Percentiles rank a stretch among this genome's conserved stretches.
Evolutionary conservation across 345 rosid genomes (phyloP).

Genomic region (Xanthoceras sorbifolium): DNA sequence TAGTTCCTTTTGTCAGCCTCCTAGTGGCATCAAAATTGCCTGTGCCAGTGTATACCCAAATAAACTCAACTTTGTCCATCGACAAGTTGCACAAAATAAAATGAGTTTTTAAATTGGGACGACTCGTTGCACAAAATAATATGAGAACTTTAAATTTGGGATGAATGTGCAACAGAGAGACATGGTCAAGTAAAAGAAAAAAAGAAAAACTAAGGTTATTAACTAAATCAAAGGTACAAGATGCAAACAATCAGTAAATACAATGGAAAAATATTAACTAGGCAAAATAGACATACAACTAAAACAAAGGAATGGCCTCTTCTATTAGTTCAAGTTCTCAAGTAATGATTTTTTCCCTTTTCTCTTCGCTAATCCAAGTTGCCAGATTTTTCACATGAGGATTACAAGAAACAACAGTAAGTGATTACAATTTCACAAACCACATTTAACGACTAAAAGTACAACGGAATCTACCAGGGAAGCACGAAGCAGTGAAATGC

Average conservation of each 20-base stretch:
- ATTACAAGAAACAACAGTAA: slow-evolving; percentile 30
- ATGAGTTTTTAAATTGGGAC: too few species aligned
- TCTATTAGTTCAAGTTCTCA: background rate
- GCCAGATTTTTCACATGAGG: slow-evolving; percentile 19
- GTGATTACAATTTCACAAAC: slow-evolving; percentile 22
- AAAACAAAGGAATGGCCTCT: slow-evolving; percentile 15
- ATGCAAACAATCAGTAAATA: background rate
- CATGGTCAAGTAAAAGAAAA: background rate
- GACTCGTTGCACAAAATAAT: background rate
- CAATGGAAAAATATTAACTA: background rate
- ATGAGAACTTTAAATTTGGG: background rate
- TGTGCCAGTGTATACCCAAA: too few species aligned
- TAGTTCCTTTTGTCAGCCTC: too few species aligned
- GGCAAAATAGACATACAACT: slow-evolving; percentile 13
- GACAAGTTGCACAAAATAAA: too few species aligned
- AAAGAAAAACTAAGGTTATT: background rate
- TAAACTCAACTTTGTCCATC: too few species aligned
- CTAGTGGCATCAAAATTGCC: too few species aligned
- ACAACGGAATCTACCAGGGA: slow-evolving; percentile 18
- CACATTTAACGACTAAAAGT: slow-evolving; percentile 12
- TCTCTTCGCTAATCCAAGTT: background rate
- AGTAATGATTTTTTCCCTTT: background rate
- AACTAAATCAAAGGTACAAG: background rate
- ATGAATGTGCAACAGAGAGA: background rate
- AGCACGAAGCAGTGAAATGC: slow-evolving; percentile 5